Evolutionary conservation across 345 rosid genomes (phyloP), one percentile per base, ranked within the genome.

Genomic region (Pugionium cornutum): DNA sequence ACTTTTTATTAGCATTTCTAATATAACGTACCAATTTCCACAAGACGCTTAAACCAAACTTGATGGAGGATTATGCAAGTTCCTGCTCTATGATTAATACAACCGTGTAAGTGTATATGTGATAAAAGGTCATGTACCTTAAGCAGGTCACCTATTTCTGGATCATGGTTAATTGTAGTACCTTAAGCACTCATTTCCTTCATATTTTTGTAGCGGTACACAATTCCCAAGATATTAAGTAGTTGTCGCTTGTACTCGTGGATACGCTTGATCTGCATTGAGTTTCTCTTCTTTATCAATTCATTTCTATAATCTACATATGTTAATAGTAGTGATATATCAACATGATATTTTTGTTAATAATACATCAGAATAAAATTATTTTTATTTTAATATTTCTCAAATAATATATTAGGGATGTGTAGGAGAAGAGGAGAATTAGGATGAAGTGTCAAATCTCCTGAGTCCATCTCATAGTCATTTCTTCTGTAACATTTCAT

Each of bases 241-340:
- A n/a, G n/a, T n/a, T n/a, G n/a, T n/a, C n/a, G n/a, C 77, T 86
- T 86, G 81, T 89, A 84, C 78, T 89, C 92, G 36, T 84, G 87
- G 62, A 89, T 89, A 67, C 90, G 87, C 72, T 86, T 86, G 37
- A 89, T 84, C 92, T 86, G 77, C 67, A 78, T 53, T 60, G 29
- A 45, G 42, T 9, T 51, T 5, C 42, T 86, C 96, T 89, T 88
- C 89, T 66, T 85, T 88, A 71, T 88, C 96, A 54, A 88, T n/a
- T 84, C 84, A 64, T 79, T 84, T 88, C 89, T 40, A 88, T 88
- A 46, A 88, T 88, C 84, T n/a, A n/a, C n/a, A n/a, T n/a, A n/a
- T n/a, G n/a, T n/a, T n/a, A n/a, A n/a, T n/a, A n/a, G n/a, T 84
- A n/a, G n/a, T n/a, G n/a, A n/a, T n/a, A n/a, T n/a, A n/a, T n/a